Evolutionary conservation across 2,329 filamentous ascomycete genomes (phyloP).

Genomic region (Annulohypoxylon truncatum): DNA sequence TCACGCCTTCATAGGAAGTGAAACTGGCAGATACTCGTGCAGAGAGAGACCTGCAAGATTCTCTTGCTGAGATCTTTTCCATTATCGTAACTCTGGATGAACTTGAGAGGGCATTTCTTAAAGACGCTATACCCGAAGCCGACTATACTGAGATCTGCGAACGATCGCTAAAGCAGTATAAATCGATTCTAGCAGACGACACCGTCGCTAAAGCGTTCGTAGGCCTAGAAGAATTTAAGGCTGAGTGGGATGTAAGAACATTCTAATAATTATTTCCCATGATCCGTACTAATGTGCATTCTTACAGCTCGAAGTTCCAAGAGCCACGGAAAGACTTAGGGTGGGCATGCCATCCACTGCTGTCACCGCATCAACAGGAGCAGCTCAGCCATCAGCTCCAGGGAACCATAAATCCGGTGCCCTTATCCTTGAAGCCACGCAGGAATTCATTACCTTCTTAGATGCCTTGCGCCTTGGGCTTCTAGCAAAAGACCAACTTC

Average conservation of each 20-base stretch:
- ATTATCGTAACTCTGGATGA: conserved; percentile 96
- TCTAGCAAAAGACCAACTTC: conserved; percentile 94
- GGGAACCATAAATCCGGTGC: conserved; percentile 65
- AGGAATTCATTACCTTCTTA: conserved; percentile 98
- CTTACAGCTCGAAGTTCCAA: conserved; percentile 86
- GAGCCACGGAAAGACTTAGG: conserved; percentile 90
- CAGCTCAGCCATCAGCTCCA: conserved; percentile 56
- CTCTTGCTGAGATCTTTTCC: conserved; percentile 95
- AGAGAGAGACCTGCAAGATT: conserved; percentile 94
- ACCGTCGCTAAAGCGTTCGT: conserved; percentile 89
- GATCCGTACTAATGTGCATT: conserved; percentile 5
- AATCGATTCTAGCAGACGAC: conserved; percentile 90
- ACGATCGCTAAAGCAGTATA: conserved; percentile 94
- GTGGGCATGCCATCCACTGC: conserved; percentile 93
- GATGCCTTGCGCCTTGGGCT: conserved; percentile 94
- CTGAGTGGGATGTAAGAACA: conserved; percentile 81
- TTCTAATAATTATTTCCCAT: not conserved
- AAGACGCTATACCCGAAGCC: conserved; percentile 89
- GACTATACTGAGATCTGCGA: conserved; percentile 98
- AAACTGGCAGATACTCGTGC: conserved; percentile 88
- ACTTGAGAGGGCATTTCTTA: conserved; percentile 94
- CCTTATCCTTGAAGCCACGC: conserved; percentile 88
- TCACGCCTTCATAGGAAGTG: conserved; percentile 74
- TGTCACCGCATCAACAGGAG: conserved; percentile 63
- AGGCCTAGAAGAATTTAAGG: conserved; percentile 90